phyloP scores from a whole-genome alignment of 1,139 yeast genomes.

The Magnusiomyces fungicola region DNA sequence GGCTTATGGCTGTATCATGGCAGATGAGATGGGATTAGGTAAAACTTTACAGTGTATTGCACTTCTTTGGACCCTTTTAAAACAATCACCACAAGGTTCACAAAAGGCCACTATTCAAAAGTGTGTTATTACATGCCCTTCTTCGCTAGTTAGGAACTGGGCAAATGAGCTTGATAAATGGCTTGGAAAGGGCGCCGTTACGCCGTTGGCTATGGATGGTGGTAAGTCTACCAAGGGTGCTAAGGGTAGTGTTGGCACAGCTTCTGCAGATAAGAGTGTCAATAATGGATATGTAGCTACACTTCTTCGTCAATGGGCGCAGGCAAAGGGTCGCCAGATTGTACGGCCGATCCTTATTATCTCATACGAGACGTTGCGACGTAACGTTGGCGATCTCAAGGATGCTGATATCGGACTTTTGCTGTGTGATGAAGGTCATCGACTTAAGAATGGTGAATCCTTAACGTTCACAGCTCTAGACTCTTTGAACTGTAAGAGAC shows the following conservation, averaged over 20 bases:
- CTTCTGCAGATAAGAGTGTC: constrained; percentile 30
- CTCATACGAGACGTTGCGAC: constrained; percentile 88
- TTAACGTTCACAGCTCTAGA: constrained; percentile 84
- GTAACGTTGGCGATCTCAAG: constrained; percentile 72
- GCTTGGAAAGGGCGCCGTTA: constrained; percentile 86
- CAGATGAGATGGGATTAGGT: constrained; percentile 98
- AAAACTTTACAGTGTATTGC: constrained; percentile 92
- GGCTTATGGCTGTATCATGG: constrained; percentile 98
- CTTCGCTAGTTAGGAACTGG: constrained; percentile 92
- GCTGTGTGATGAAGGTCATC: constrained; percentile 94
- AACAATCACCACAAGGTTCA: constrained; percentile 82
- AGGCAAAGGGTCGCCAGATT: constrained; percentile 78
- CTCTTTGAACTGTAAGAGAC: constrained; percentile 71
- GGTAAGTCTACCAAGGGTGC: constrained; percentile 38
- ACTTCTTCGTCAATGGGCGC: constrained; percentile 79
- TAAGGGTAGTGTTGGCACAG: constrained; percentile 11
- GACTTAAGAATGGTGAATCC: constrained; percentile 91
- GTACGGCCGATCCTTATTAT: constrained; percentile 91
- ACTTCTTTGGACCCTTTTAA: constrained; percentile 85
- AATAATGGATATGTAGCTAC: constrained; percentile 43
- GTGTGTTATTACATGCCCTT: constrained; percentile 92
- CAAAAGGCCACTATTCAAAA: constrained; percentile 67
- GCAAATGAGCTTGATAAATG: constrained; percentile 94
- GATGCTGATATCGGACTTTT: constrained; percentile 81
- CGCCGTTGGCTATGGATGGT: constrained; percentile 82